Evolutionary conservation across 139 green algal species (phyloP).

Genomic region (Pycnococcus provasolii): DNA sequence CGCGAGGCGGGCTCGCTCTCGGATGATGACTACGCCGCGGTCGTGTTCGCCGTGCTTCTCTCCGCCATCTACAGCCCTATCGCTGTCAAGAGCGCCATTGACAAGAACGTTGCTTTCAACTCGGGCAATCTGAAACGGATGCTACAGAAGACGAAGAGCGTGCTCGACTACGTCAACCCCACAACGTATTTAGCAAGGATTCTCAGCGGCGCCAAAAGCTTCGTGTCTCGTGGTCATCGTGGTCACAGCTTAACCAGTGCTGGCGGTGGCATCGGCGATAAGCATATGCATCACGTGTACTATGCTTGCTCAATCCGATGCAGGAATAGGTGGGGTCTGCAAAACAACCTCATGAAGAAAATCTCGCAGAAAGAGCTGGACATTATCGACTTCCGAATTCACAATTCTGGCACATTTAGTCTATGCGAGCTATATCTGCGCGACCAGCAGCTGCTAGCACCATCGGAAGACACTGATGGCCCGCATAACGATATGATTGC

Average conservation of each 20-base stretch:
- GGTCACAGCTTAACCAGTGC: neutral
- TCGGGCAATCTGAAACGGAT: neutral
- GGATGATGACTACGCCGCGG: neutral
- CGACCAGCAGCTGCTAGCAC: neutral
- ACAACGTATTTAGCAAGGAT: too few species aligned
- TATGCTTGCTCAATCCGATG: neutral
- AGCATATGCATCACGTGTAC: conserved; percentile 5
- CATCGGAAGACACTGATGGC: neutral
- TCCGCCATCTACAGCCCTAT: conserved; percentile 13
- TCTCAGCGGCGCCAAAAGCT: neutral
- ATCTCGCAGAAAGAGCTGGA: neutral
- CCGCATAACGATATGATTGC: too few species aligned
- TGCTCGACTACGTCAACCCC: neutral
- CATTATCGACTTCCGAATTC: conserved; percentile 9
- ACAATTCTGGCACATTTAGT: neutral
- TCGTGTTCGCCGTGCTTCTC: conserved; percentile 22
- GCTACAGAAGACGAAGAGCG: neutral
- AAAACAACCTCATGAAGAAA: conserved; percentile 1
- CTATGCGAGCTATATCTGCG: neutral
- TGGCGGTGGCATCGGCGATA: neutral
- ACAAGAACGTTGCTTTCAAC: neutral
- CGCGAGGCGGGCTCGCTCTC: conserved; percentile 1
- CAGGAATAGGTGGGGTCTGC: neutral
- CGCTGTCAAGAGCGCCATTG: neutral
- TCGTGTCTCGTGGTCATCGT: neutral